Evolutionary conservation across 176 grass and related monocot species (phyloP), one percentile per base, ranked within the genome.

Genomic region (Carex parvula): DNA sequence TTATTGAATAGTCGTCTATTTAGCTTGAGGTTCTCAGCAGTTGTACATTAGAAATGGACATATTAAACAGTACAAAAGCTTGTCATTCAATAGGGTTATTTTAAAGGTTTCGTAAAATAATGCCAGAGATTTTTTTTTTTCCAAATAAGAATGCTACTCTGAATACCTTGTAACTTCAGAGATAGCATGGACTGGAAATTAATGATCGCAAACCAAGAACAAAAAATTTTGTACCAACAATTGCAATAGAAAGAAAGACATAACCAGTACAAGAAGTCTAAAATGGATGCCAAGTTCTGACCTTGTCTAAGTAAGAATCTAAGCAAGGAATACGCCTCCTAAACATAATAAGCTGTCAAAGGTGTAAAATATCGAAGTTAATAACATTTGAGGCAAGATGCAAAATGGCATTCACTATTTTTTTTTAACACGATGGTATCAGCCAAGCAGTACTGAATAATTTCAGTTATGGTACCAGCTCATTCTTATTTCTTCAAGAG

Each of bases 251-350:
- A 82, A 82, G 10, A 82, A 65, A 21, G 16, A 60, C 37, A 71
- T 17, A 72, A 30, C 11, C 22, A 54, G 81, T 70, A 84, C 10
- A 84, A 69, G 61, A 35, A 44, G 33, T 41, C 8, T 63, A 24
- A 18, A 80, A 32, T 35, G 33, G 77, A 59, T 80, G 22, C 21
- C 37, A 83, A 21, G 37, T 67, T 88, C 87, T 85, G 35, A 98
- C 96, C 93, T 98, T 98, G 86, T 98, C 96, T 62, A 98, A 86
- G 91, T 93, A 98, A 77, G 93, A 98, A 84, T 98, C 96, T 88
- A 98, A 88, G 88, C 96, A 98, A 77, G 96, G 96, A 89, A 95
- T 87, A 70, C 91, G 86, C 39, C 96, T 85, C 83, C 59, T 95
- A 90, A 98, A 98, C 96, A 98, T 98, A 81, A 98, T 98, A 75